Base-by-base conservation (phyloP, 2,329 filamentous ascomycete species). In the Colletotrichum filicis region DNA sequence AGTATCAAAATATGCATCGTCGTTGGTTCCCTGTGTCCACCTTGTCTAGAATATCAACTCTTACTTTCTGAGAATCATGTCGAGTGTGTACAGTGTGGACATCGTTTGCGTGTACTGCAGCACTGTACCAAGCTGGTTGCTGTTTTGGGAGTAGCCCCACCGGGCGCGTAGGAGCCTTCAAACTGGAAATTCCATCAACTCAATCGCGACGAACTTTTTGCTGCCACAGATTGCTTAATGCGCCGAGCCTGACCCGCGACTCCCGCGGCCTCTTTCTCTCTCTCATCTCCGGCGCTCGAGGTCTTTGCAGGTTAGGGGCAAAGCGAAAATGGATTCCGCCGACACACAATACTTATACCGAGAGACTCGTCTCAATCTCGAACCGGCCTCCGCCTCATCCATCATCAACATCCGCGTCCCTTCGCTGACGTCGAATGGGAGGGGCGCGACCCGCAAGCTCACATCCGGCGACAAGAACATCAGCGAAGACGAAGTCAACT, bases 321-420 rank as follows among this genome's bases (percentile, higher is more conserved):
- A 91, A 88, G 86, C 87, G 86, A 90, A 87, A 80, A 94, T 94
- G 92, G 90, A 89, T 79, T 86, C 87, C 78, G 83, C 86, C 79
- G 88, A 89, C 79, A 87, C 89, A 76, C 88, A 89, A 76, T 92
- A 90, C 83, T 87, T 94, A 83, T 97, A 93, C 87, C 95, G 95
- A 86, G 95, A 97, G 88, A 95, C 93, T 82, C 92, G 94, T 82
- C 87, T 97, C 83, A 94, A 94, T 83, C 89, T 97, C 78, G 94
- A 97, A 83, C 91, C 92, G 76, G 88, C 91, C 74, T 92, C 90
- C 77, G 87, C 89, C 76, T 90, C 90, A 78, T 93, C 92, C 73
- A 89, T 92, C 78, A 89, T 95, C 80, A 90, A 92, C 78, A 91
- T 96, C 79, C 87, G 90, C 79, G 89, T 95, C 76, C 90, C 92